A percentile compares a stretch with the other conserved stretches of the same genome.
Evolutionary conservation across 805 yeast genomes (phyloP).

Genomic region (Metschnikowia shivogae): DNA sequence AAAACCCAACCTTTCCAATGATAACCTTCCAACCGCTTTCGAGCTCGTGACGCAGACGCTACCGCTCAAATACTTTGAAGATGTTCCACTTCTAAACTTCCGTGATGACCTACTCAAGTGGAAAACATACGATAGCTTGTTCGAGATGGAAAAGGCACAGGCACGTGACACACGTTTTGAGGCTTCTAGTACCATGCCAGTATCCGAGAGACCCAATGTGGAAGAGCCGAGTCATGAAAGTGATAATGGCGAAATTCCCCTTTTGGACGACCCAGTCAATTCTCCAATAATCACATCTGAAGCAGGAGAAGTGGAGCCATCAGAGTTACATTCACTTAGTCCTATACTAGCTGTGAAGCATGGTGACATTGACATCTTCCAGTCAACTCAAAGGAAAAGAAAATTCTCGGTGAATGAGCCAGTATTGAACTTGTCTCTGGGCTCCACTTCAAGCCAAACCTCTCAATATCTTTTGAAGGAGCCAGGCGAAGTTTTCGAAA

Average conservation of each 20-base stretch:
- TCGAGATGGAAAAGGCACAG: slow-evolving; percentile 5
- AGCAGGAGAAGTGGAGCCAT: not conserved
- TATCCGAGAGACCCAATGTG: not conserved
- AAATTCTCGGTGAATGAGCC: not conserved
- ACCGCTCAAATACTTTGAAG: slow-evolving; percentile 10
- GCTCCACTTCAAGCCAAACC: slow-evolving; percentile 8
- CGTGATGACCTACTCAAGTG: slow-evolving; percentile 22
- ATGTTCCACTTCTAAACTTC: slow-evolving; percentile 15
- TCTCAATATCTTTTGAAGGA: slow-evolving; percentile 6
- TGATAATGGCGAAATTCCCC: not conserved
- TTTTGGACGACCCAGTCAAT: not conserved
- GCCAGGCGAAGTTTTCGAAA: slow-evolving; percentile 19
- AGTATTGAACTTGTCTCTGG: not conserved
- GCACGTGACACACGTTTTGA: too few species aligned
- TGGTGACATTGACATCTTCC: slow-evolving; percentile 11
- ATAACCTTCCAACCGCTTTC: slow-evolving; percentile 26
- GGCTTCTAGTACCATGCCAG: too few species aligned
- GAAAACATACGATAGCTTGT: slow-evolving; percentile 18
- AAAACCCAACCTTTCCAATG: slow-evolving; percentile 2
- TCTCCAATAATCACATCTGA: not conserved
- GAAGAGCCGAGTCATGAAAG: not conserved
- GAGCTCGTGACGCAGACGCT: slow-evolving; percentile 25
- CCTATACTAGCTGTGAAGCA: not conserved
- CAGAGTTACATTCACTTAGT: not conserved
- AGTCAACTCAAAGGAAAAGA: slow-evolving; percentile 10